These are phyloP conservation scores for Isoetes engelmannii DNA, from an alignment of 83 land plant genomes.

Conservation along the genomic window DNA sequence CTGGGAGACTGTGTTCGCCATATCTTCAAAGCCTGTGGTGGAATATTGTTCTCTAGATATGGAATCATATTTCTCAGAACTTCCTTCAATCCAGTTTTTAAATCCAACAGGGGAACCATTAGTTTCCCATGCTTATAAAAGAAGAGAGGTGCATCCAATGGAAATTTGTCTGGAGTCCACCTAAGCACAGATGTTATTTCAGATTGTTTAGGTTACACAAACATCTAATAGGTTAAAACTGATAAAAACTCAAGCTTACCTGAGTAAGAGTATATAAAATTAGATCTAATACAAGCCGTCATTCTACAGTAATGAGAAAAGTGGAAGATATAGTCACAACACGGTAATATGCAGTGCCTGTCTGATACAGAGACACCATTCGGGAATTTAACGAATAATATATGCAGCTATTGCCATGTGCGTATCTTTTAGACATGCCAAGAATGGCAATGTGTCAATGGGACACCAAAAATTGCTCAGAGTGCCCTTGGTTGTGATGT, in stretches of 20 bases:
- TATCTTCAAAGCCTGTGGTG: conserved; percentile 53
- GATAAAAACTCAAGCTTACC: not conserved
- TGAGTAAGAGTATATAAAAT: no score
- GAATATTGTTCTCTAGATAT: conserved; percentile 48
- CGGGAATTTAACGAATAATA: no score
- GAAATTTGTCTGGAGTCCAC: conserved; percentile 86
- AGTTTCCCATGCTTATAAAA: conserved; percentile 63
- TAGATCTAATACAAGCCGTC: no score
- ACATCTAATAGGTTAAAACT: not conserved
- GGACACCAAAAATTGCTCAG: no score
- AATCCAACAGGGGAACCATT: conserved; percentile 54
- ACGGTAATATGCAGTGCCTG: no score
- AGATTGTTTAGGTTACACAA: not conserved
- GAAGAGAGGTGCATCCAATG: conserved; percentile 68
- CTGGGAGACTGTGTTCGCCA: conserved; percentile 94
- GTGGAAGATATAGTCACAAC: no score
- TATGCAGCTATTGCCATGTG: no score
- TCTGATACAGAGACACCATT: no score
- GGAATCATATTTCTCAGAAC: conserved; percentile 63
- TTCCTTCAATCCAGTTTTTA: conserved; percentile 58
- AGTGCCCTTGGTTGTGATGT: no score
- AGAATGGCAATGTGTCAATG: no score
- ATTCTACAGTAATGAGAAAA: no score
- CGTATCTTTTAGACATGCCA: no score
- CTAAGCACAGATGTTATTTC: conserved; percentile 22